These are phyloP conservation scores for Oryza australiensis DNA, from an alignment of 176 grass and related monocot genomes.

Conservation along the genomic window DNA sequence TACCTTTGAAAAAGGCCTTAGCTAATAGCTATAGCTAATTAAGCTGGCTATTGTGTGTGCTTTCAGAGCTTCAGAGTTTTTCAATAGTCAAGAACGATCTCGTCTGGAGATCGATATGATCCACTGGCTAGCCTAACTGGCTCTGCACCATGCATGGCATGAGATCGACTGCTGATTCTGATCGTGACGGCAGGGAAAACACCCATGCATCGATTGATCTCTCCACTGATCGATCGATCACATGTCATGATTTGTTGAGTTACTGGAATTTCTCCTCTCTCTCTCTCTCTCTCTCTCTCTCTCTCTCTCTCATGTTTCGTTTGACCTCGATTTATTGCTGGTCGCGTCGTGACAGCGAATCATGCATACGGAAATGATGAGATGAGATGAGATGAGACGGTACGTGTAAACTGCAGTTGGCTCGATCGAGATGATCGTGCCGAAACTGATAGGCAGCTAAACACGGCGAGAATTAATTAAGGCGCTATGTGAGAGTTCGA, in stretches of 20 bases:
- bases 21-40: background rate
- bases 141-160: background rate
- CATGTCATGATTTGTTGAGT: background rate
- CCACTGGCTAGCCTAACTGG: background rate
- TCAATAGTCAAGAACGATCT: background rate
- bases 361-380: constrained; percentile 3
- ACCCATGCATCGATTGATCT: background rate
- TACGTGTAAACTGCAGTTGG: background rate
- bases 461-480: background rate
- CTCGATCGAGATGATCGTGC: background rate
- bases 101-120: background rate
- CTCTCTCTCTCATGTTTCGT: background rate
- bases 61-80: background rate
- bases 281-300: background rate
- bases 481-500: background rate
- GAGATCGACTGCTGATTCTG: background rate
- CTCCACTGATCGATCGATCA: background rate
- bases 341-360: background rate
- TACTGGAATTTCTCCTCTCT: background rate
- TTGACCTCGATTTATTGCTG: constrained; percentile 1
- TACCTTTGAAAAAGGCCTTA: constrained; percentile 15
- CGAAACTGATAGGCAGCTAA: background rate
- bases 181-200: background rate
- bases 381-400: background rate
- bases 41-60: too few relatives aligned